Conservation (phyloP, 2,329 filamentous ascomycete species). For the Thelonectria discophora region DNA sequence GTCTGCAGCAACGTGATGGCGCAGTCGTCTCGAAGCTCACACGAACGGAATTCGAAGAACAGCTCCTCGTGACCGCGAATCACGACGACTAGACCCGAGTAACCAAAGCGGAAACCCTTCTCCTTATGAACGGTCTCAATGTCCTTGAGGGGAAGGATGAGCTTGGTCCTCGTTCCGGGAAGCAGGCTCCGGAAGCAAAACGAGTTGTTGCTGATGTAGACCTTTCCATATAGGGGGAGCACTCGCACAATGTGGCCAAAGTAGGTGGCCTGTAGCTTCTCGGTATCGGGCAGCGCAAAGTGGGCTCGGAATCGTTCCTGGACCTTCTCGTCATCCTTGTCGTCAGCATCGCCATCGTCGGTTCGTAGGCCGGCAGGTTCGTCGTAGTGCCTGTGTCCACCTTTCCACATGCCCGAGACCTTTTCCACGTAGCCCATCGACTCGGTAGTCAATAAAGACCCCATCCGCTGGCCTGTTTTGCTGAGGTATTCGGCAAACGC, state of each 20-base stretch:
- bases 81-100: constrained; percentile 89
- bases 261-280: constrained; percentile 87
- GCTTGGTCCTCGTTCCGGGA: constrained; percentile 88
- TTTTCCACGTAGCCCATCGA: constrained; percentile 98
- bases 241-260: constrained; percentile 93
- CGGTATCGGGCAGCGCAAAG: constrained; percentile 85
- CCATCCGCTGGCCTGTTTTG: constrained; percentile 81
- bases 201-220: constrained; percentile 87
- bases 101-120: constrained; percentile 92
- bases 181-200: constrained; percentile 95
- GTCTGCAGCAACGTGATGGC: constrained; percentile 80
- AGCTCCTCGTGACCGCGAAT: constrained; percentile 94
- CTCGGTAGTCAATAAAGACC: constrained; percentile 82
- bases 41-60: constrained; percentile 89
- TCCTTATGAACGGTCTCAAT: constrained; percentile 95
- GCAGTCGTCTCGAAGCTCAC: constrained; percentile 87
- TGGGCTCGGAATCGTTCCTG: constrained; percentile 86
- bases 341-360: constrained; percentile 65
- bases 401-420: constrained; percentile 96
- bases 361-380: constrained; percentile 62
- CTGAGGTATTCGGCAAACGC: constrained; percentile 85
- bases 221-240: constrained; percentile 92
- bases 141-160: constrained; percentile 89
- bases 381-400: constrained; percentile 87
- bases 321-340: constrained; percentile 70